phyloP scores from a whole-genome alignment of 1,284 basidiomycete species.

The Melampsora americana region DNA sequence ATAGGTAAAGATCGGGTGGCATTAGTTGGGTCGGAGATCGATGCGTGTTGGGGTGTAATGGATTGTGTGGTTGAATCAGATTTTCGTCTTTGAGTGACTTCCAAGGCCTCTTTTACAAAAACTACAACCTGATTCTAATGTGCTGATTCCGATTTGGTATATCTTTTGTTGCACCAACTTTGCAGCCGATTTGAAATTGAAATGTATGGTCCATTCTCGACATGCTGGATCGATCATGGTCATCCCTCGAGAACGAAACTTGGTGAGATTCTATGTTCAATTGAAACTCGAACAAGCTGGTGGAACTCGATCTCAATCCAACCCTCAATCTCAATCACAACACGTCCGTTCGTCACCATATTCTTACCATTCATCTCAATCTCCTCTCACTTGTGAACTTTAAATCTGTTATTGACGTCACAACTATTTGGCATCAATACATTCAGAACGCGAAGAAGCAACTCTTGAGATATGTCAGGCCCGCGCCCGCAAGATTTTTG shows the following conservation, averaged over 20 bases:
- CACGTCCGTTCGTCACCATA: not conserved
- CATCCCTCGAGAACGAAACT: conserved; percentile 51
- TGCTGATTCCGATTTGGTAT: not conserved
- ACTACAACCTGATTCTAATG: too few species aligned
- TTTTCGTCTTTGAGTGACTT: conserved; percentile 25
- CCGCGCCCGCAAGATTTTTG: conserved; percentile 55
- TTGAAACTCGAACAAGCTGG: conserved; percentile 47
- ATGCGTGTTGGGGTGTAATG: conserved; percentile 54
- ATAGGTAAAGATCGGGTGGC: conserved; percentile 53
- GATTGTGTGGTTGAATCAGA: conserved; percentile 50
- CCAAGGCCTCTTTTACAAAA: not conserved
- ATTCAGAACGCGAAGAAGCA: conserved; percentile 50
- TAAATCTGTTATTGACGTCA: not conserved
- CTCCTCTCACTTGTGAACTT: not conserved
- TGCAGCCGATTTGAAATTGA: conserved; percentile 48
- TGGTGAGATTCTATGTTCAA: conserved; percentile 53
- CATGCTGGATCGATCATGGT: conserved; percentile 52
- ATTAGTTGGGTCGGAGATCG: conserved; percentile 54
- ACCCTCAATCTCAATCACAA: conserved; percentile 12
- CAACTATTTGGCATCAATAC: not conserved
- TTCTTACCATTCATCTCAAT: not conserved
- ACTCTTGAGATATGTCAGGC: conserved; percentile 54
- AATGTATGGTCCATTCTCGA: conserved; percentile 52
- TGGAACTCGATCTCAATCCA: conserved; percentile 44
- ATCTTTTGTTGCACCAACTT: not conserved